Evolutionary conservation across 352 stramenopile genomes (phyloP), one percentile per base, ranked within the genome.

Genomic region (Blastocystis hominis): DNA sequence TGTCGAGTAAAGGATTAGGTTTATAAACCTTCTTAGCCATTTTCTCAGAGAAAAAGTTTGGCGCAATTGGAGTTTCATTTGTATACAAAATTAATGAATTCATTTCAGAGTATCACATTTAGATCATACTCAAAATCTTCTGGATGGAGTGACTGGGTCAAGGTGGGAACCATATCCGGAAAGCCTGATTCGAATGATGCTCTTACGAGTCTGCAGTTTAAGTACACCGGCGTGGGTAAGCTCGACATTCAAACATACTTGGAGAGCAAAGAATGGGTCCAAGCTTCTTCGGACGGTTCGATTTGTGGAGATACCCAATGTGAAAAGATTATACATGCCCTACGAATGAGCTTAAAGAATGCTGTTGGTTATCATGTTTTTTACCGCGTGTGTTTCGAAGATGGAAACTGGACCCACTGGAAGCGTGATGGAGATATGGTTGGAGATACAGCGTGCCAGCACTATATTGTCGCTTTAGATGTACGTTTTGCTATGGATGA

Each of bases 1-100:
- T 53, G 24, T 84, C 72, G 13, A 84, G 44, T 40, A 46, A 24
- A 54, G 72, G 72, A 64, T 84, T 34, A 47, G 72, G 47, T 17
- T 34, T 66, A 40, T 84, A 84, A 7, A 84, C 72, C 30, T 64
- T 84, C 42, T 61, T 84, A 13, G 72, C 72, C 72, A 84, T 84
- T 44, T 36, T 66, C n/a, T 61, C 5, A 44, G 40, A 42, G 6
- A 2, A 68, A 40, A 34, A 63, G 24, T 20, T 15, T 72, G 62
- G 24, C 6, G 1, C 20, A 34, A 24, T 44, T 9, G 62, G 62
- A 72, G 62, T 72, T 72, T 72, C 62, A 44, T 50, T 46, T 66
- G 56, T 38, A 66, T 66, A 13, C 30, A 40, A 15, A n/a, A n/a
- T 15, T n/a, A 38, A 84, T 84, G 72, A 34, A 1, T 24, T 30